phyloP scores from a whole-genome alignment of 106 monocot genomes.

The Phalaenopsis equestris region DNA sequence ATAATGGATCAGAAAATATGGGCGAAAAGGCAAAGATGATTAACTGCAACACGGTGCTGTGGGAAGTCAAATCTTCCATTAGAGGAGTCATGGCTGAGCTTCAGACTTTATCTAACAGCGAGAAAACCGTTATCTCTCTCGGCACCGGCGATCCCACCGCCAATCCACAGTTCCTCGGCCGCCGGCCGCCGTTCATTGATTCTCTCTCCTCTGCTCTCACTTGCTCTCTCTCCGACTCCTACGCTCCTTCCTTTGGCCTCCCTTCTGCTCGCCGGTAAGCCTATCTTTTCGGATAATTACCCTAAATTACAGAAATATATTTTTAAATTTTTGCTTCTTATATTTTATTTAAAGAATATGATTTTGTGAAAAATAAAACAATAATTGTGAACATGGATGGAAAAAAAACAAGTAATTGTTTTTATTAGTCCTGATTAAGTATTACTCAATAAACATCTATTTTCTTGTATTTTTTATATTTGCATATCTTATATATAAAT shows the following conservation, averaged over 20 bases:
- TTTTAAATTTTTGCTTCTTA: no score
- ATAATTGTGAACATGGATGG: no score
- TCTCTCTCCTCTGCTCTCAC: conserved; percentile 23
- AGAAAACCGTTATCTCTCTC: conserved; percentile 53
- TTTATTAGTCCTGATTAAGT: no score
- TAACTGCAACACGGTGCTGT: conserved; percentile 43
- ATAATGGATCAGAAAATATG: neutral
- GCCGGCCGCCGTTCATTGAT: conserved; percentile 2
- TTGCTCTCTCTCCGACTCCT: conserved; percentile 46
- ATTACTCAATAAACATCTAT: no score
- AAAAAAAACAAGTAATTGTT: no score
- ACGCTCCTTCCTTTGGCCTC: conserved; percentile 60
- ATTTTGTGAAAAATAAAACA: no score
- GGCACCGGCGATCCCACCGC: conserved; percentile 67
- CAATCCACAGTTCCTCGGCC: conserved; percentile 34
- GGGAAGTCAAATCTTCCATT: conserved; percentile 44
- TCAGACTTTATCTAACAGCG: conserved; percentile 21
- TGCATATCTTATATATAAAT: no score
- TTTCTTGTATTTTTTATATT: no score
- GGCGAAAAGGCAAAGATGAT: neutral
- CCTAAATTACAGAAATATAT: no score
- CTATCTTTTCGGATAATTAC: neutral
- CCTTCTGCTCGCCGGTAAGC: conserved; percentile 48
- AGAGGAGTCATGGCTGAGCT: conserved; percentile 59
- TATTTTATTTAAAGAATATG: no score